These are phyloP conservation scores for Tarenaya hassleriana DNA, from an alignment of 345 rosid genomes.

Conservation along the genomic window DNA sequence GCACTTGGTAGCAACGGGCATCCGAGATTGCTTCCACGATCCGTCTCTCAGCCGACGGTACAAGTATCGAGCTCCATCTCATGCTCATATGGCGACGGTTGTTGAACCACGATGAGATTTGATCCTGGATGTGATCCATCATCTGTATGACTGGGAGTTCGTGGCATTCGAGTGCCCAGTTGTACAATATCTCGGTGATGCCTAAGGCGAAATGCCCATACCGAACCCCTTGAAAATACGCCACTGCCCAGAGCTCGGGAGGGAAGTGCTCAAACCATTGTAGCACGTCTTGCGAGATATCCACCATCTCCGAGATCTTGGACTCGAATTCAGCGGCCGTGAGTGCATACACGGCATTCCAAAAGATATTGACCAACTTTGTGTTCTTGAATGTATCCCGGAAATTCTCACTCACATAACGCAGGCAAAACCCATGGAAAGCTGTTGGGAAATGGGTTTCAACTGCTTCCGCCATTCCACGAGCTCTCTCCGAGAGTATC, in stretches of 20 bases:
- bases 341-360: slow-evolving; percentile 95
- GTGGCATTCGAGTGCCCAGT: slow-evolving; percentile 96
- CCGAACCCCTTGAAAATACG: slow-evolving; percentile 83
- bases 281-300: slow-evolving; percentile 71
- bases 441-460: slow-evolving; percentile 97
- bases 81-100: slow-evolving; percentile 62
- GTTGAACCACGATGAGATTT: slow-evolving; percentile 53
- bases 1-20: slow-evolving; percentile 90
- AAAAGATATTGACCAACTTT: slow-evolving; percentile 83
- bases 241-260: slow-evolving; percentile 89
- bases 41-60: slow-evolving; percentile 86
- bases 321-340: slow-evolving; percentile 75
- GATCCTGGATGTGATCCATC: slow-evolving; percentile 84
- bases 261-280: slow-evolving; percentile 74
- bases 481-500: slow-evolving; percentile 84
- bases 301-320: slow-evolving; percentile 82
- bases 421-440: slow-evolving; percentile 88
- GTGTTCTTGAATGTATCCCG: slow-evolving; percentile 93
- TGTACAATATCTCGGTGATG: slow-evolving; percentile 71
- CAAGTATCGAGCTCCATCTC: slow-evolving; percentile 84
- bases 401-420: slow-evolving; percentile 79
- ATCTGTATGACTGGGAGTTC: slow-evolving; percentile 89
- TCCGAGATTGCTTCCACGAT: slow-evolving; percentile 76
- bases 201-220: slow-evolving; percentile 88
- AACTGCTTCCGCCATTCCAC: slow-evolving; percentile 80